A percentile compares a stretch with the other conserved stretches of the same genome.
Conservation (phyloP, 1,284 basidiomycete species). For the Ganoderma boninense region DNA sequence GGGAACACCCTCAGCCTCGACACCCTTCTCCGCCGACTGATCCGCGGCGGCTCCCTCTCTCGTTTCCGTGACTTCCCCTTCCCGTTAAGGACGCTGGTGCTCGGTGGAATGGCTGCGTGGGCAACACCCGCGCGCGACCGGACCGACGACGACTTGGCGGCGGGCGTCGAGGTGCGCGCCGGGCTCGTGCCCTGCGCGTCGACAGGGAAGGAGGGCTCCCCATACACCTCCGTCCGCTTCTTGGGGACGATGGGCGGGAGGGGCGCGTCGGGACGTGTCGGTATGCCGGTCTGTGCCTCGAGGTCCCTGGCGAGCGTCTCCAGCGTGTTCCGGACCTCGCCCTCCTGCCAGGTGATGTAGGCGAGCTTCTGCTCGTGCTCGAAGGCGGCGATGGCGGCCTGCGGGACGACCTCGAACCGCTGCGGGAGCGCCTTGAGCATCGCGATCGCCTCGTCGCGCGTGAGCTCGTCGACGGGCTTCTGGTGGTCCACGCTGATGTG, state of each 20-base stretch:
- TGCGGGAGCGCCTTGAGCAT: constrained; percentile 29
- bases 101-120: background rate
- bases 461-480: constrained; percentile 30
- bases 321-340: background rate
- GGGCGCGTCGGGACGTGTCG: background rate
- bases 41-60: background rate
- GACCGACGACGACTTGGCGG: background rate
- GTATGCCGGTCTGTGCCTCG: background rate
- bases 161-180: background rate
- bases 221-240: constrained; percentile 8
- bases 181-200: background rate
- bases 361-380: background rate
- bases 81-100: background rate
- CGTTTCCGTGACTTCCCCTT: background rate
- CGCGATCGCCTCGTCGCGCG: constrained; percentile 30
- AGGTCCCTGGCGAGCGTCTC: background rate
- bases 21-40: background rate
- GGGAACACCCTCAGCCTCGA: background rate
- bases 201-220: background rate
- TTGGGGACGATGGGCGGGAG: background rate
- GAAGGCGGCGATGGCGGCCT: background rate
- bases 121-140: background rate
- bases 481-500: constrained; percentile 19
- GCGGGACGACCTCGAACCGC: constrained; percentile 23
- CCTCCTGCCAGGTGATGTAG: background rate